Conservation (phyloP, 2,329 filamentous ascomycete genomes). For the Huntiella moniliformis region DNA sequence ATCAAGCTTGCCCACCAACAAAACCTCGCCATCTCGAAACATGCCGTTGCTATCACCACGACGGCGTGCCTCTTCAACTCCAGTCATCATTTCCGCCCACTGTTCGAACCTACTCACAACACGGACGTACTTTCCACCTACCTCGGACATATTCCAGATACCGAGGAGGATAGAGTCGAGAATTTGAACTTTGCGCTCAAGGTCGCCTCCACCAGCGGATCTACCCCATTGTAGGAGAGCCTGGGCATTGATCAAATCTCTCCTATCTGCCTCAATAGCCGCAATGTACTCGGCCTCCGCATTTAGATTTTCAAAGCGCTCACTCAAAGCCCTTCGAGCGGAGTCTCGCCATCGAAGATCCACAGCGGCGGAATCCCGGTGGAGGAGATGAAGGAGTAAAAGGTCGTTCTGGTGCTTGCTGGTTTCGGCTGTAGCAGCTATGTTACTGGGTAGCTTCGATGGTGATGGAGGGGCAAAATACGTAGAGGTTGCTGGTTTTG, state of each 20-base stretch:
- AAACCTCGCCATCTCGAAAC: slow-evolving; percentile 19
- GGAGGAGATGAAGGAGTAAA: slow-evolving; percentile 45
- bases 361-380: slow-evolving; percentile 31
- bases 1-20: slow-evolving; percentile 38
- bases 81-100: slow-evolving; percentile 32
- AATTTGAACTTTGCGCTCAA: slow-evolving; percentile 38
- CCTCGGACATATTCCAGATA: slow-evolving; percentile 37
- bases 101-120: slow-evolving; percentile 38
- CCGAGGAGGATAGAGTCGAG: slow-evolving; percentile 38
- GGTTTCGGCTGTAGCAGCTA: slow-evolving; percentile 39
- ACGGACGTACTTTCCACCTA: slow-evolving; percentile 35
- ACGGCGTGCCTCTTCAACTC: slow-evolving; percentile 27
- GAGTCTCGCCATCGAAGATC: slow-evolving; percentile 35
- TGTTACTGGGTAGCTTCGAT: slow-evolving; percentile 40
- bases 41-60: slow-evolving; percentile 19
- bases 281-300: slow-evolving; percentile 19
- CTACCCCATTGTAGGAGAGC: slow-evolving; percentile 34
- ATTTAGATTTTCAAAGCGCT: slow-evolving; percentile 25
- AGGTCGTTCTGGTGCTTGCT: slow-evolving; percentile 43
- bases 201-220: slow-evolving; percentile 15
- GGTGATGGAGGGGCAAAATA: slow-evolving; percentile 42
- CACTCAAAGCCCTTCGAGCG: slow-evolving; percentile 29
- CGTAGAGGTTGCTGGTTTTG: slow-evolving; percentile 41
- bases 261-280: slow-evolving; percentile 22
- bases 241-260: slow-evolving; percentile 31